A percentile compares a stretch with the other conserved stretches of the same genome.
These are phyloP conservation scores for Claviceps purpurea DNA, from an alignment of 2,329 filamentous ascomycete genomes.

Conservation along the genomic window DNA sequence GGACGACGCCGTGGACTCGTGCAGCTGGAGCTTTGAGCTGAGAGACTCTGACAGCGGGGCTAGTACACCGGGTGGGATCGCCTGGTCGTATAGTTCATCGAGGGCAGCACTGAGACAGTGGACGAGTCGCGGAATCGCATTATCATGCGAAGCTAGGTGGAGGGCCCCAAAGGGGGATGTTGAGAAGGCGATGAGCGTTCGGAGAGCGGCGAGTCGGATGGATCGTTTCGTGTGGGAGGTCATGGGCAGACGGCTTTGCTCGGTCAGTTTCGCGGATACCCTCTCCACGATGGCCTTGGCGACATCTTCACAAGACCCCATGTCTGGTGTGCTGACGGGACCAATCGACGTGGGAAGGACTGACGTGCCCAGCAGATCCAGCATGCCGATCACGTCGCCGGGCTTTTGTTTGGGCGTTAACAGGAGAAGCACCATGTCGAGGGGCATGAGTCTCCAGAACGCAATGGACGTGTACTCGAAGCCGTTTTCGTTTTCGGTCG, in stretches of 20 bases:
- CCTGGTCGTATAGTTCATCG: conserved; percentile 56
- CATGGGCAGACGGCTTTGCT: conserved; percentile 30
- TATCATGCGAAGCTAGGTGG: conserved; percentile 54
- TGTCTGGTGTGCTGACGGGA: conserved; percentile 37
- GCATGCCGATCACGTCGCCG: conserved; percentile 47
- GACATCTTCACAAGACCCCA: conserved; percentile 27
- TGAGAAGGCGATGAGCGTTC: conserved; percentile 46
- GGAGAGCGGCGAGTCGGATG: conserved; percentile 33
- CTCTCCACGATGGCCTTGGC: conserved; percentile 43
- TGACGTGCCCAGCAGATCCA: conserved; percentile 55
- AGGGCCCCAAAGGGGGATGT: conserved; percentile 47
- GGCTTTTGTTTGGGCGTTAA: conserved; percentile 53
- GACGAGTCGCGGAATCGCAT: conserved; percentile 61
- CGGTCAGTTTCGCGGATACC: conserved; percentile 48
- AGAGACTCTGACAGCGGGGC: conserved; percentile 10
- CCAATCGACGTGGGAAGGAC: conserved; percentile 51
- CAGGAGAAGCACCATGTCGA: conserved; percentile 53
- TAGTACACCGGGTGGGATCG: conserved; percentile 28
- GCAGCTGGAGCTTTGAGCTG: conserved; percentile 1
- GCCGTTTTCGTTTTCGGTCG: conserved; percentile 16
- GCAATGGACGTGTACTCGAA: conserved; percentile 19
- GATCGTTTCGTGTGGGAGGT: conserved; percentile 26
- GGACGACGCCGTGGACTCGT: conserved; percentile 11
- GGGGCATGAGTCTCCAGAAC: conserved; percentile 57
- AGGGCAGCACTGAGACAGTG: conserved; percentile 51